These are phyloP conservation scores for Hordeum pubiflorum DNA, from an alignment of 202 grass and related monocot genomes.

Conservation along the genomic window DNA sequence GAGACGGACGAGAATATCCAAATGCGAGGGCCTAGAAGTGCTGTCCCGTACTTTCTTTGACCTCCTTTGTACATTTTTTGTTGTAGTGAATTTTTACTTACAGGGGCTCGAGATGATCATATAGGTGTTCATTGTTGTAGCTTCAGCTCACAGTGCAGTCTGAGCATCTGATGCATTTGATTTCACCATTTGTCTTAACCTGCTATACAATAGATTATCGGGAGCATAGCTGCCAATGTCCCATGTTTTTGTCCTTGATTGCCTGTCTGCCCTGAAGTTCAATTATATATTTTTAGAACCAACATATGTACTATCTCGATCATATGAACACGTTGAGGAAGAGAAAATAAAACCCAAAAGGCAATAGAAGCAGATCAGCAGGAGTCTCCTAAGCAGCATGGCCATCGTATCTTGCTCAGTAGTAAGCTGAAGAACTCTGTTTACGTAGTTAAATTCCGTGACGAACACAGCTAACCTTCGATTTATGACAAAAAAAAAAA, in stretches of 20 bases:
- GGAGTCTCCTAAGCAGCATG: too few relatives aligned
- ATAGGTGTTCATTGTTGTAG: conserved; percentile 15
- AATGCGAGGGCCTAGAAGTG: conserved; percentile 56
- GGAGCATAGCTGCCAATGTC: not conserved
- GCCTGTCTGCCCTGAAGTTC: not conserved
- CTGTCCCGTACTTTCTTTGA: conserved; percentile 71
- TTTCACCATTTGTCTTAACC: not conserved
- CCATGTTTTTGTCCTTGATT: not conserved
- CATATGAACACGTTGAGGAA: not conserved
- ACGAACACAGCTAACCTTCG: not conserved
- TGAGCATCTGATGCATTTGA: conserved; percentile 1
- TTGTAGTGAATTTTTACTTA: not conserved
- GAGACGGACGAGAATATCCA: conserved; percentile 78
- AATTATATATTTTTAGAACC: not conserved
- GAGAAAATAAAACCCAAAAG: not conserved
- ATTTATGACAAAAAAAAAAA: too few relatives aligned
- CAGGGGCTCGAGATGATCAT: conserved; percentile 6
- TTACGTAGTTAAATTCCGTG: not conserved
- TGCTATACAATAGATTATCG: not conserved
- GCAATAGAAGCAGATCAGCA: not conserved
- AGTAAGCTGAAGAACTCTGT: not conserved
- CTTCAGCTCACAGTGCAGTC: not conserved
- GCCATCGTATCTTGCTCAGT: not conserved
- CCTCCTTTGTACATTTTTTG: conserved; percentile 35
- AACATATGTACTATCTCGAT: not conserved